Evolutionary conservation across 345 rosid species (phyloP).

Genomic region (Cardamine occulta): DNA sequence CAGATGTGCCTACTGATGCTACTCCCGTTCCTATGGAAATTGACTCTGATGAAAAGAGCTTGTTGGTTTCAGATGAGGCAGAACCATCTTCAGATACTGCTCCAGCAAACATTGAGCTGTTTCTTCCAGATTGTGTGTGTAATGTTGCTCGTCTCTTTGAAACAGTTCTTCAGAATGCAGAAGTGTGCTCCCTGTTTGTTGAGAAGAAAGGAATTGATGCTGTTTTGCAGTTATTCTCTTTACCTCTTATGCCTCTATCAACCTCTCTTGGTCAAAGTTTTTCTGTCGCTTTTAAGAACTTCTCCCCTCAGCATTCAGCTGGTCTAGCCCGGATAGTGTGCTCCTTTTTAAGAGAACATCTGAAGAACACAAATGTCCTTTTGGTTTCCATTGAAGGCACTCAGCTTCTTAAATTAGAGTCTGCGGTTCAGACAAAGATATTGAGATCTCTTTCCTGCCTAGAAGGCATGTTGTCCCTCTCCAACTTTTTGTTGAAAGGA

Average conservation of each 20-base stretch:
- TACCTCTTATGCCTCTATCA: slow-evolving; percentile 85
- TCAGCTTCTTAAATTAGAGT: slow-evolving; percentile 64
- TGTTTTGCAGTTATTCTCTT: slow-evolving; percentile 70
- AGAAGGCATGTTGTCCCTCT: slow-evolving; percentile 77
- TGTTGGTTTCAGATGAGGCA: slow-evolving; percentile 56
- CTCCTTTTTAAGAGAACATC: slow-evolving; percentile 76
- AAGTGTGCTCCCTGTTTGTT: slow-evolving; percentile 85
- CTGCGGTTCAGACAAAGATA: slow-evolving; percentile 56
- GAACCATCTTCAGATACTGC: slow-evolving; percentile 67
- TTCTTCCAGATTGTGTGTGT: slow-evolving; percentile 81
- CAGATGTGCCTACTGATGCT: slow-evolving; percentile 51
- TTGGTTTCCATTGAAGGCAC: slow-evolving; percentile 62
- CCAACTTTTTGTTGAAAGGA: slow-evolving; percentile 83
- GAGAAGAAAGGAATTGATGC: slow-evolving; percentile 95
- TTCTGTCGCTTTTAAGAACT: slow-evolving; percentile 87
- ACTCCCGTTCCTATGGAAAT: slow-evolving; percentile 90
- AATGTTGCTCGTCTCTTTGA: slow-evolving; percentile 92
- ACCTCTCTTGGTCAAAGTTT: slow-evolving; percentile 79
- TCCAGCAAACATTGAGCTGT: slow-evolving; percentile 56
- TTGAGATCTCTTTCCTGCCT: slow-evolving; percentile 76
- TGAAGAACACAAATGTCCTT: slow-evolving; percentile 61
- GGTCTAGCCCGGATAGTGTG: slow-evolving; percentile 82
- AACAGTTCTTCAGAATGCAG: slow-evolving; percentile 94
- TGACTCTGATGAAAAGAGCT: slow-evolving; percentile 69
- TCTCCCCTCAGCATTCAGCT: slow-evolving; percentile 88